These are phyloP conservation scores for Auricularia sp. DNA, from an alignment of 768 basidiomycete species.

Conservation along the genomic window DNA sequence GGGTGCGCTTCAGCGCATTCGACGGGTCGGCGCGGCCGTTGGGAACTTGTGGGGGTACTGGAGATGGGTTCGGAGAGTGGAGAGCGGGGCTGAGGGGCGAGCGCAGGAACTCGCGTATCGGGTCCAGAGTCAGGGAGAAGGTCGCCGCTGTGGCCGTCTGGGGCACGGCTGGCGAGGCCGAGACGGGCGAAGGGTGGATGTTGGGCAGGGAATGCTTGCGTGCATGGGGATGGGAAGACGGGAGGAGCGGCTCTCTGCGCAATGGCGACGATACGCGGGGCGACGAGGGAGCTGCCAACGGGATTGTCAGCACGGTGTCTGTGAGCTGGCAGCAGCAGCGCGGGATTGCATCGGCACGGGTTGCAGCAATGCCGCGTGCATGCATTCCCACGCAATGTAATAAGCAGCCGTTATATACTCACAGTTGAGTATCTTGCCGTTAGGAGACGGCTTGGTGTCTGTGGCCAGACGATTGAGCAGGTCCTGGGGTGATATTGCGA, in stretches of 20 bases:
- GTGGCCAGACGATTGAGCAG: slow-evolving; percentile 21
- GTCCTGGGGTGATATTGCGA: slow-evolving; percentile 48
- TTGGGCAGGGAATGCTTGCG: slow-evolving; percentile 63
- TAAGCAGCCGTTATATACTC: neutral
- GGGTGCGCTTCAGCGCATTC: slow-evolving; percentile 36
- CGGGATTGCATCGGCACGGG: neutral
- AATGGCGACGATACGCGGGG: slow-evolving; percentile 7
- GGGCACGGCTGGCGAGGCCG: slow-evolving; percentile 10
- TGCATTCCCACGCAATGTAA: neutral
- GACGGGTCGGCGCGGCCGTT: slow-evolving; percentile 23
- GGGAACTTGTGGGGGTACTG: slow-evolving; percentile 20
- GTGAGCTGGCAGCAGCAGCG: no score
- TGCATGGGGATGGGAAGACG: slow-evolving; percentile 56
- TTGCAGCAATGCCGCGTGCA: neutral
- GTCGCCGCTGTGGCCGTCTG: neutral
- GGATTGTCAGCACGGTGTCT: neutral
- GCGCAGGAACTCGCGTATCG: slow-evolving; percentile 1
- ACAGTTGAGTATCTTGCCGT: neutral
- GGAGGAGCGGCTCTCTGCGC: slow-evolving; percentile 4
- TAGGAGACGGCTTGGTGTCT: slow-evolving; percentile 7
- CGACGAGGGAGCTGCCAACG: slow-evolving; percentile 1
- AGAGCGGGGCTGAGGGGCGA: neutral
- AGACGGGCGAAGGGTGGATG: slow-evolving; percentile 17
- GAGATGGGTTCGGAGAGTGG: slow-evolving; percentile 17
- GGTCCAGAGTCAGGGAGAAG: neutral